Evolutionary conservation across 441 rosid genomes (phyloP), one percentile per base, ranked within the genome.

Genomic region (Adansonia madagascariensis): DNA sequence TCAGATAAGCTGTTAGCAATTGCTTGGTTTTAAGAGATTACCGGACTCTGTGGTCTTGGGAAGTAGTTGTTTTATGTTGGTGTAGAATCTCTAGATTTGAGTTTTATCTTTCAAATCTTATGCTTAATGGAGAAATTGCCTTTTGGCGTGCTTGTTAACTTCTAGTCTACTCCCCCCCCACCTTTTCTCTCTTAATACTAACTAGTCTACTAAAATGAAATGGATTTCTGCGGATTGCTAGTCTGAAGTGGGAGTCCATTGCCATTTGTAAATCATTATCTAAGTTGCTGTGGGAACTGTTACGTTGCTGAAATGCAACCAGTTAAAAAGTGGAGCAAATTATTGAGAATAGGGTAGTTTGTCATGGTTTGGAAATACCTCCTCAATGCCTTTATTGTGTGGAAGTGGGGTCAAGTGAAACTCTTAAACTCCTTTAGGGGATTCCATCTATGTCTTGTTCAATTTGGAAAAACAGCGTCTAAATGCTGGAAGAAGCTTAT

Each of bases 401-500:
- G 69, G 50, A 63, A 52, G 15, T 75, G 75, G 62, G 71, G 62
- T 67, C 17, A 60, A 22, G 77, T 69, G 75, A 55, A 77, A 55
- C 46, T 31, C 69, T 57, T 17, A 55, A 74, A 68, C 12, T 17
- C 59, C 55, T 43, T 73, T 73, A 71, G 78, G 71, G 75, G 63
- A 61, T 49, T 63, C 64, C 61, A 39, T 79, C 43, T 69, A 14
- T 71, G 53, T 69, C 78, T 77, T 31, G 61, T 68, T 62, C 67
- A 52, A 9, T 66, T 73, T 67, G 47, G 75, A 76, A 69, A 72
- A 77, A 60, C 50, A 69, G 78, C 61, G 66, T 66, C 78, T 24
- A 56, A 77, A 74, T 75, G 60, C 68, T 75, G 50, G 68, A 81
- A 73, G 82, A 78, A 66, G 85, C 72, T 69, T 79, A 79, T 78